These are phyloP conservation scores for Colletotrichum gloeosporioides DNA, from an alignment of 2,329 filamentous ascomycete genomes.

Conservation along the genomic window DNA sequence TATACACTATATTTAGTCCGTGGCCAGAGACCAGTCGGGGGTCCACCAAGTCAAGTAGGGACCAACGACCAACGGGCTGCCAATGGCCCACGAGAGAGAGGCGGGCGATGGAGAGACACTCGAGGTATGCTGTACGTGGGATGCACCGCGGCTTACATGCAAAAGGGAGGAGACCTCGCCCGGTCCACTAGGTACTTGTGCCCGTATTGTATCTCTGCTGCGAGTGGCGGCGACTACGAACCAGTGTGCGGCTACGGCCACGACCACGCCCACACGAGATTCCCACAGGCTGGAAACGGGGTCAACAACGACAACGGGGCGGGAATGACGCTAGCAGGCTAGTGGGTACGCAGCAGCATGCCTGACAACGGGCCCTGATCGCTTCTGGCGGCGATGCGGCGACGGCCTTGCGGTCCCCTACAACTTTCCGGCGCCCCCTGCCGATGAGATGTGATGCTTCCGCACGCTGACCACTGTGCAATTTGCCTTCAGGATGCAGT, in stretches of 20 bases:
- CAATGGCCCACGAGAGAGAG: background rate
- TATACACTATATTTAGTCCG: slow-evolving; percentile 17
- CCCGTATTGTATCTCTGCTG: background rate
- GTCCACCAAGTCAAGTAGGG: background rate
- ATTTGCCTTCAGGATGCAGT: background rate
- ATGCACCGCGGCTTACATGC: slow-evolving; percentile 8
- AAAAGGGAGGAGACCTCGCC: background rate
- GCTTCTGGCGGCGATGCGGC: slow-evolving; percentile 4
- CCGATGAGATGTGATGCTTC: slow-evolving; percentile 8
- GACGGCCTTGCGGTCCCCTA: slow-evolving; percentile 11
- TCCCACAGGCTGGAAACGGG: slow-evolving; percentile 11
- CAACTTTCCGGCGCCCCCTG: slow-evolving; percentile 19
- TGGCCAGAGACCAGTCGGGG: background rate
- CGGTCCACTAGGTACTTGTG: background rate
- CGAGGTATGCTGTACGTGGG: slow-evolving; percentile 13
- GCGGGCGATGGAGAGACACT: slow-evolving; percentile 4
- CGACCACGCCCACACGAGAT: slow-evolving; percentile 12
- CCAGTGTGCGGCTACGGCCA: background rate
- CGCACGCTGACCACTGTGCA: background rate
- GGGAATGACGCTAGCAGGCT: slow-evolving; percentile 15
- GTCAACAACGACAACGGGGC: slow-evolving; percentile 10
- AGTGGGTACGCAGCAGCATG: background rate
- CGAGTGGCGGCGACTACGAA: background rate
- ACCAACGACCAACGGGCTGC: slow-evolving; percentile 5
- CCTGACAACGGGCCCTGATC: slow-evolving; percentile 12